Base-by-base conservation (phyloP, 2,329 filamentous ascomycete genomes). In the Helotiales sp. region DNA sequence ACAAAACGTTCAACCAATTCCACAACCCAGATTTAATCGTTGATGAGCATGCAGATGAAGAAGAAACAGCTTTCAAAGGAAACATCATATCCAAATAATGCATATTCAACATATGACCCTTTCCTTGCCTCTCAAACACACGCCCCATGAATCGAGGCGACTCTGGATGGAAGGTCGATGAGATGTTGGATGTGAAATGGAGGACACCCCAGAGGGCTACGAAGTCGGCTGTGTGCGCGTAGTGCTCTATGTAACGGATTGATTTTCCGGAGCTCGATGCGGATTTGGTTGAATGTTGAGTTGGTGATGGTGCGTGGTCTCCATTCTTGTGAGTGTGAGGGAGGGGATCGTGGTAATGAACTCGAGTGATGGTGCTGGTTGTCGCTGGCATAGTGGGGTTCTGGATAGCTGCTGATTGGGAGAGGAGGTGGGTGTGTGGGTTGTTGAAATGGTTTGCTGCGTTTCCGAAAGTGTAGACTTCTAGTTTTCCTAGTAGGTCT, bases 401-500 rank as follows among this genome's bases (percentile, higher is more conserved):
- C 3, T 66, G 65, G n/a, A 70, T 57, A n/a, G 75, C 71, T 4
- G 67, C 64, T 5, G 66, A 64, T 60, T 84, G 80, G 0, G 78
- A 79, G 1, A 72, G 66, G 10, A 75, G 65, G 57, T 81, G 79
- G 2, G 80, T 77, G 63, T 84, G 81, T 0, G 89, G 90, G 62
- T 91, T 91, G 71, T 92, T 92, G 76, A 91, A 93, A 71, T 93
- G 89, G 66, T 91, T 91, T 0, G 90, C 87, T 0, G 89, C 89
- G 57, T 84, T 88, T 27, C 88, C 90, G 70, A 93, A 93, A 0
- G 89, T 93, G 25, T 87, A 88, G 12, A 93, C 82, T 71, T 93
- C 89, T 0, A 92, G 78, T 65, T 91, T 89, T 2, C 77, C 73
- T 5, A 91, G 75, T 3, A 87, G 74, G 61, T 87, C 80, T 57